Evolutionary conservation across 169 alveolate species (phyloP).

Genomic region (Cytauxzoon felis): DNA sequence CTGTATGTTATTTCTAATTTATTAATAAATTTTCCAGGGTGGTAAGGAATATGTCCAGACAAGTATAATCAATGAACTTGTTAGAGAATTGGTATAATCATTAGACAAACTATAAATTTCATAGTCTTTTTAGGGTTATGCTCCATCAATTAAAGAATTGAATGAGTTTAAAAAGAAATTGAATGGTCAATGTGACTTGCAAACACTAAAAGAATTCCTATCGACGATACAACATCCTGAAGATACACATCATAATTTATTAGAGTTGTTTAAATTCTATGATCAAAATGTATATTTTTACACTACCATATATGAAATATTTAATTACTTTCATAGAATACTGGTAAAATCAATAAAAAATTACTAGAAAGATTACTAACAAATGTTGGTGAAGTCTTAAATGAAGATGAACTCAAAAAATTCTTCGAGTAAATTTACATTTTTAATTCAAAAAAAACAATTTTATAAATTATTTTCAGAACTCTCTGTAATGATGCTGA

Average conservation of each 20-base stretch:
- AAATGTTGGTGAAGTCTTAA: constrained; percentile 51
- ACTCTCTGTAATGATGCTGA: constrained; percentile 13
- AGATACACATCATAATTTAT: constrained; percentile 42
- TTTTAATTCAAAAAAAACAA: not conserved
- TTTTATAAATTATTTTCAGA: not conserved
- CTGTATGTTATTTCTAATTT: constrained; percentile 1
- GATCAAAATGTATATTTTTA: constrained; percentile 20
- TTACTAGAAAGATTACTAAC: constrained; percentile 45
- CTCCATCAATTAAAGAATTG: constrained; percentile 54
- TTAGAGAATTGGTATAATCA: constrained; percentile 47
- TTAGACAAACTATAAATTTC: not conserved
- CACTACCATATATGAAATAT: not conserved
- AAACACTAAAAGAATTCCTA: constrained; percentile 18
- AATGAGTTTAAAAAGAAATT: constrained; percentile 19
- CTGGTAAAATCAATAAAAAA: constrained; percentile 47
- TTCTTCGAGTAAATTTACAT: constrained; percentile 24
- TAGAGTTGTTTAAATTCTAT: constrained; percentile 57
- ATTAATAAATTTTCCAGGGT: constrained; percentile 17
- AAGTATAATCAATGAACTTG: constrained; percentile 34
- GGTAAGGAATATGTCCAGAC: constrained; percentile 37
- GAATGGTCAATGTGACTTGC: constrained; percentile 34
- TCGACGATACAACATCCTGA: constrained; percentile 54
- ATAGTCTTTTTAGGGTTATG: constrained; percentile 30
- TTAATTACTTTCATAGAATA: constrained; percentile 32
- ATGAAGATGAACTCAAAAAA: constrained; percentile 17